Evolutionary conservation across 805 yeast genomes (phyloP), one percentile per base, ranked within the genome.

Genomic region (Yarrowia yakushimensis): DNA sequence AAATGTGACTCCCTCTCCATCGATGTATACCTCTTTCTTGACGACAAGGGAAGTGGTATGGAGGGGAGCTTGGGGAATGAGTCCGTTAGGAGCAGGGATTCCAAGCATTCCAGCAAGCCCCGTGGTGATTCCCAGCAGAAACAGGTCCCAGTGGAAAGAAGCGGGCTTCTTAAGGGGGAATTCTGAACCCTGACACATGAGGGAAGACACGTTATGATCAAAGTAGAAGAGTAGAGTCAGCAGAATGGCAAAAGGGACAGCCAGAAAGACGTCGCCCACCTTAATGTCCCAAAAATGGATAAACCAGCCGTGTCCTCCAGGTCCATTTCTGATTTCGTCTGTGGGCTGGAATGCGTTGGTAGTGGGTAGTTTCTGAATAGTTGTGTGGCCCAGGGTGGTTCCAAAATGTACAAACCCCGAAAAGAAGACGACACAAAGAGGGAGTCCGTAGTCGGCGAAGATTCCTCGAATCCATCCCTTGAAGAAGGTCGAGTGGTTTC

Each of bases 1-100:
- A 13, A 31, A 59, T 2, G 34, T 28, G 17, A 17, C 27, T 8
- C 28, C 60, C 10, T 63, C 60, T 15, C 60, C 64, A 27, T 64
- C 62, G 11, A 48, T 45, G 13, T 31, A 43, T 15, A 60, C 65
- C 63, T 18, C 69, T 64, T 15, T 63, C 30, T 79, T 79, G 13
- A 88, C 84, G 42, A 90, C 81, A 30, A 93, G 74, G 0, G 97
- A 83, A 42, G 81, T 82, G 0, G 98, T 91, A 69, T 93, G 99
- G 34, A 94, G 71, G 2, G 98, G 98, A 0, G 99, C 98, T 73
- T 93, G 99, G 1, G 99, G 99, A 45, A 93, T 93, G 31, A 93
- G 78, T 0, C 99, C 99, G 74, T 94, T 94, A 0, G 98, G 98
- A 2, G 97, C 91, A 0, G 98, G 99, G 1, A 94, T 79, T 0